Evolutionary conservation across 768 basidiomycete genomes (phyloP).

Genomic region (Amyloporia xantha): DNA sequence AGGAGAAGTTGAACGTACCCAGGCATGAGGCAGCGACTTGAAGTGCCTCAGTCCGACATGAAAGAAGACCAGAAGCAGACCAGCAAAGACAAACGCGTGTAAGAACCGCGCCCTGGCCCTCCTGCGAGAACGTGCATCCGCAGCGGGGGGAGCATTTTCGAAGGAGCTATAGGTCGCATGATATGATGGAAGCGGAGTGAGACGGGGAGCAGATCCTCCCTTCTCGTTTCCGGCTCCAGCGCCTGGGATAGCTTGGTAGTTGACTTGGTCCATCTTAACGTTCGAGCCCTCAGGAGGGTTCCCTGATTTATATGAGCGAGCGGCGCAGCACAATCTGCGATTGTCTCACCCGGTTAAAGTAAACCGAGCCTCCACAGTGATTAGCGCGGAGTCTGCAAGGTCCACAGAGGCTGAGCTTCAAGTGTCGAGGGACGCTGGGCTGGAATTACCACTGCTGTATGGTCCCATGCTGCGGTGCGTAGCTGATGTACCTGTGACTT

Average conservation of each 20-base stretch:
- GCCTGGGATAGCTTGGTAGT: neutral
- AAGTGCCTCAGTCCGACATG: neutral
- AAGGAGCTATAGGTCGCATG: slow-evolving; percentile 3
- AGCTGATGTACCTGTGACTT: no score
- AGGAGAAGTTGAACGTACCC: no score
- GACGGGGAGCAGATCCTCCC: neutral
- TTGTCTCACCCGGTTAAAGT: neutral
- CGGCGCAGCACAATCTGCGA: neutral
- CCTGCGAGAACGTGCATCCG: neutral
- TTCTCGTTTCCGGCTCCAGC: neutral
- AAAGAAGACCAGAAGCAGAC: neutral
- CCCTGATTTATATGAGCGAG: neutral
- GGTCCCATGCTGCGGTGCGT: no score
- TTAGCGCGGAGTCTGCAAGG: neutral
- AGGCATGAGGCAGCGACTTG: neutral
- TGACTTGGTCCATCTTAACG: neutral
- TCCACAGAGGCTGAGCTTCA: no score
- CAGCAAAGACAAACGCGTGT: neutral
- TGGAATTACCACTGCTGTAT: no score
- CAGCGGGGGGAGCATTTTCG: neutral
- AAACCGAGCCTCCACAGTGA: neutral
- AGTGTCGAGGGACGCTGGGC: no score
- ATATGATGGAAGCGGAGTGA: neutral
- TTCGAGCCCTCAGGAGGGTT: neutral
- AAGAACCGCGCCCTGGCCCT: neutral